Evolutionary conservation across 345 rosid species (phyloP), one percentile per base, ranked within the genome.

Genomic region (Euclidium syriacum): DNA sequence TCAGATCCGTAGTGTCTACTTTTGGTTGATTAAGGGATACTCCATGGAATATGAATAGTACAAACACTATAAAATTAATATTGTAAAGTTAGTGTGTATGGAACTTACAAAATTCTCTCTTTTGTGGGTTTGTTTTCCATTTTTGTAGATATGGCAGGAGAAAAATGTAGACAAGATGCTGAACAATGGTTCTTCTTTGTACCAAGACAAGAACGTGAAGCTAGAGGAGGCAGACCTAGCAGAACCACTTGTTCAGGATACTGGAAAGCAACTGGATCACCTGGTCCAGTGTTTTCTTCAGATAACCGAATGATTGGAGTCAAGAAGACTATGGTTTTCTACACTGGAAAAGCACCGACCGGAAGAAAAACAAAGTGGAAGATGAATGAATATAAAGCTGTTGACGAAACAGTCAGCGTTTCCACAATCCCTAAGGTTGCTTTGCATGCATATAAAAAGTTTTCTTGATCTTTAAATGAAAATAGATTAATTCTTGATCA

Each of bases 181-280:
- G 99, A 94, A 76, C 99, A 94, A 62, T 94, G 99, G 97, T 94
- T 90, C 78, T 94, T 87, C 90, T 87, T 94, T 38, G 65, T 78
- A 7, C 87, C 88, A 10, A 81, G 91, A 69, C 96, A 87, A 49
- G 95, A 85, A 72, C 79, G 90, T 15, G 99, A 94, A 75, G 87
- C 85, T 4, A 77, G 81, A 3, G 97, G 99, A 63, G 99, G 97
- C 4, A 74, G 97, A 69, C 84, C 95, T 0, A 81, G 78, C 41
- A 68, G 99, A 29, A 87, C 87, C 39, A 94, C 96, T 4, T 70
- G 81, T 24, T 72, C 87, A 6, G 99, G 99, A 41, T 94, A 94
- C 68, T 94, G 99, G 99, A 94, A 94, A 62, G 97, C 97, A 2
- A 90, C 99, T 1, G 99, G 99, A 11, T 85, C 99, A 18, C 96